Evolutionary conservation across 2,329 filamentous ascomycete genomes (phyloP), one percentile per base, ranked within the genome.

Genomic region (Aquanectria penicillioides): DNA sequence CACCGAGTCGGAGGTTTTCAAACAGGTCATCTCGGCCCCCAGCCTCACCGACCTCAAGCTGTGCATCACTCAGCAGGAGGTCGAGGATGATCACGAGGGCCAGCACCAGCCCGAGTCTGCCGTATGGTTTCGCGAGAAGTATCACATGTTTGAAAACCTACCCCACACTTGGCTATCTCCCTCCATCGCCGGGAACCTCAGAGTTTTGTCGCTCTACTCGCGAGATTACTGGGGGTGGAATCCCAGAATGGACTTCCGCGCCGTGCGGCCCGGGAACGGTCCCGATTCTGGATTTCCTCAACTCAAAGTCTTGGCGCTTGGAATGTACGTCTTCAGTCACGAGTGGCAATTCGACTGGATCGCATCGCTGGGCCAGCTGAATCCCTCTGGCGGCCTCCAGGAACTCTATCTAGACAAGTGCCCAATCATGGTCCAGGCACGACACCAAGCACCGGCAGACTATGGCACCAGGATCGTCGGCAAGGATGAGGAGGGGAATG

Each of bases 261-360:
- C 25, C 20, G 53, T 64, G 64, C 66, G 62, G 13, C 77, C 57
- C 4, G 38, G 57, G 8, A 17, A 43, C 4, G 44, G 54, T 4
- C 48, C 48, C 1, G 41, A 58, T 31, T 23, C 47, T 15, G 37
- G 43, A 12, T 47, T 81, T 31, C 76, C 77, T 0, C 65, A 71
- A 2, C 71, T 82, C 4, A 71, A 71, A 31, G 71, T 74, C 0
- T 68, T 83, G 0, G 67, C 71, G 0, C 59, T 83, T 2, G 76
- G 77, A 1, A 75, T 74, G 3, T 78, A 75, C 41, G 70, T 72
- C 5, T 80, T 83, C 56, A 72, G 73, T 8, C 73, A 80, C 41
- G 74, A 80, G 43, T 76, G 74, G 68, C 79, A 82, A 54, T 61
- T 81, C 2, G 75, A 78, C 15, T 82, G 79, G 79, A 75, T 83